These are phyloP conservation scores for Boechera retrofracta DNA, from an alignment of 345 rosid species.

Conservation along the genomic window DNA sequence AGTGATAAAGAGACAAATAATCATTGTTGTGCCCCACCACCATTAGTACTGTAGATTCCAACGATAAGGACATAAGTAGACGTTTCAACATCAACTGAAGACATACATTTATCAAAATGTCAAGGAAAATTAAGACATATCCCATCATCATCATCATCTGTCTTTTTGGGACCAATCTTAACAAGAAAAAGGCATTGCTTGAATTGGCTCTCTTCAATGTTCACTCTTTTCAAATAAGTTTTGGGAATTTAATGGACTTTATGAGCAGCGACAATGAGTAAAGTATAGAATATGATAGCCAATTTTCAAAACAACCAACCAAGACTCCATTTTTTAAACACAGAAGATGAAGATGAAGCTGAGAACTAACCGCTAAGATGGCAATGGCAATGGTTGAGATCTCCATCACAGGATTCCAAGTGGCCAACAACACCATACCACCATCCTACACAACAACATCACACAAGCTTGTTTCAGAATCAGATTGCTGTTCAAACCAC, in stretches of 20 bases:
- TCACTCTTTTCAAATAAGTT: constrained; percentile 45
- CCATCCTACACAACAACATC: constrained; percentile 69
- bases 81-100: constrained; percentile 57
- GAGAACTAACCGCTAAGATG: constrained; percentile 61
- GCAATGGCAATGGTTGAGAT: constrained; percentile 66
- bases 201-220: constrained; percentile 42
- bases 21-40: constrained; percentile 37
- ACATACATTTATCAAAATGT: constrained; percentile 64
- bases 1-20: constrained; percentile 60
- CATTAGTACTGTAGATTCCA: constrained; percentile 13
- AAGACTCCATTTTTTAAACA: constrained; percentile 6
- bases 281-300: constrained; percentile 34
- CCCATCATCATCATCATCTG: constrained; percentile 51
- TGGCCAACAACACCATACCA: constrained; percentile 96
- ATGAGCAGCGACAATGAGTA: constrained; percentile 17
- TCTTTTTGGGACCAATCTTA: constrained; percentile 52
- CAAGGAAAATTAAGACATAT: constrained; percentile 63
- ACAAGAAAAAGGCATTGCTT: constrained; percentile 32
- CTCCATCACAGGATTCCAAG: constrained; percentile 87
- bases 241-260: constrained; percentile 27
- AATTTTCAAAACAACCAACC: constrained; percentile 35
- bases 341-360: constrained; percentile 46
- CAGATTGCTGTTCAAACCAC: constrained; percentile 1
- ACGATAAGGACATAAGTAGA: constrained; percentile 43
- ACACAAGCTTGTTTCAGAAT: constrained; percentile 24